phyloP scores from a whole-genome alignment of 2,329 filamentous ascomycete genomes.

The Fusarium sp. region DNA sequence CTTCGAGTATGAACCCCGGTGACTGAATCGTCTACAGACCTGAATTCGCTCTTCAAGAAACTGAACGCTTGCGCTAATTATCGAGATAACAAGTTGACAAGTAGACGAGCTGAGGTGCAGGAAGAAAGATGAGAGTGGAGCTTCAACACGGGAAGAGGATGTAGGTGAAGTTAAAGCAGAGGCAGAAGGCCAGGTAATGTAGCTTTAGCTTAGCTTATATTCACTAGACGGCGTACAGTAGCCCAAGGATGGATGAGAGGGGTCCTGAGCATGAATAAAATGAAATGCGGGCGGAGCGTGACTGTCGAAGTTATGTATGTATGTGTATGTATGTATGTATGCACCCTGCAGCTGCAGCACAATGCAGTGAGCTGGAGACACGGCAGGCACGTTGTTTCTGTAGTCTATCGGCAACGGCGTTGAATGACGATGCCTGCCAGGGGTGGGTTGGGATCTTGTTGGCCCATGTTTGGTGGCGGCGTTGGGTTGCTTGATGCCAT shows the following conservation, averaged over 20 bases:
- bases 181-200: slow-evolving; percentile 10
- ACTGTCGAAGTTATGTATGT: slow-evolving; percentile 40
- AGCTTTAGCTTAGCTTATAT: slow-evolving; percentile 28
- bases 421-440: slow-evolving; percentile 45
- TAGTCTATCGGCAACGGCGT: slow-evolving; percentile 38
- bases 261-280: slow-evolving; percentile 33
- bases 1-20: not conserved
- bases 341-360: slow-evolving; percentile 38
- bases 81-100: slow-evolving; percentile 26
- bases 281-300: slow-evolving; percentile 40
- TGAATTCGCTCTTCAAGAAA: slow-evolving; percentile 18
- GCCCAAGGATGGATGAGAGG: slow-evolving; percentile 31
- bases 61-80: slow-evolving; percentile 35
- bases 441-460: slow-evolving; percentile 25
- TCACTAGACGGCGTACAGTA: slow-evolving; percentile 32
- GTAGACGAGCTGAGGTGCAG: slow-evolving; percentile 25
- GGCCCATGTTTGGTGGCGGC: slow-evolving; percentile 16
- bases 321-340: slow-evolving; percentile 1
- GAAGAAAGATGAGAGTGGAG: slow-evolving; percentile 33
- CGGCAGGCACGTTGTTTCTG: slow-evolving; percentile 40
- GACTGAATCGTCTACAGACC: slow-evolving; percentile 1
- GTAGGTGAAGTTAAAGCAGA: slow-evolving; percentile 29
- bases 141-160: slow-evolving; percentile 18
- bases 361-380: slow-evolving; percentile 22
- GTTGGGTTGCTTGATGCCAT: slow-evolving; percentile 27